phyloP scores from a whole-genome alignment of 805 yeast genomes.

The Kazachstania taianensis region DNA sequence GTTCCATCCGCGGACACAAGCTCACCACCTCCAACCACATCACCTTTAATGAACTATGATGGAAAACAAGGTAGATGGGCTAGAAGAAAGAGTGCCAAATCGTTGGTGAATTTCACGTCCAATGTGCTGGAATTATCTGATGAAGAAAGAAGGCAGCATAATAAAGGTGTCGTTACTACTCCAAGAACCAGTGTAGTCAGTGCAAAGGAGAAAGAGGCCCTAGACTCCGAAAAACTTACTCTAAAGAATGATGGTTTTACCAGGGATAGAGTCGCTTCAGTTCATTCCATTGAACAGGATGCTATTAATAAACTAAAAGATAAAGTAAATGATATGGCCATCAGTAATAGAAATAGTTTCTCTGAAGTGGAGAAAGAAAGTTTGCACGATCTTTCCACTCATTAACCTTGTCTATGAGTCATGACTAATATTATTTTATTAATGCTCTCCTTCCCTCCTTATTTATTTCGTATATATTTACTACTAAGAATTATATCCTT shows the following conservation, averaged over 20 bases:
- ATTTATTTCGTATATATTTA: constrained; percentile 48
- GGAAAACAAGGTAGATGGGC: constrained; percentile 30
- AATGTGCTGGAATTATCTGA: constrained; percentile 57
- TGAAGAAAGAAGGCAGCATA: constrained; percentile 37
- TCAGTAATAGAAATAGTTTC: too few species aligned
- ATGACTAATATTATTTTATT: not conserved
- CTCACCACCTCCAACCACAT: constrained; percentile 6
- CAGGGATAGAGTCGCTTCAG: not conserved
- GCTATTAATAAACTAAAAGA: constrained; percentile 13
- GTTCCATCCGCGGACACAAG: constrained; percentile 1
- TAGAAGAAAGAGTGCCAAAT: constrained; percentile 67
- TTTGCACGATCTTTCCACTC: too few species aligned
- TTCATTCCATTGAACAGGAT: constrained; percentile 3
- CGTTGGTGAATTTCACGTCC: constrained; percentile 57
- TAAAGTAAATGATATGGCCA: constrained; percentile 11
- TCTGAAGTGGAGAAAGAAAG: too few species aligned
- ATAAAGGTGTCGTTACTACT: constrained; percentile 19
- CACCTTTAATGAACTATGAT: constrained; percentile 7
- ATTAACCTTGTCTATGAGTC: not conserved
- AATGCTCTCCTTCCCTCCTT: not conserved
- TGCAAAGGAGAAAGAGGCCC: not conserved
- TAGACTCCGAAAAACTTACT: not conserved
- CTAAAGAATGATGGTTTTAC: not conserved
- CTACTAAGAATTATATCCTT: too few species aligned
- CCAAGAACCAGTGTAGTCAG: constrained; percentile 18